These are phyloP conservation scores for Colletotrichum destructivum DNA, from an alignment of 2,329 filamentous ascomycete species.

Conservation along the genomic window DNA sequence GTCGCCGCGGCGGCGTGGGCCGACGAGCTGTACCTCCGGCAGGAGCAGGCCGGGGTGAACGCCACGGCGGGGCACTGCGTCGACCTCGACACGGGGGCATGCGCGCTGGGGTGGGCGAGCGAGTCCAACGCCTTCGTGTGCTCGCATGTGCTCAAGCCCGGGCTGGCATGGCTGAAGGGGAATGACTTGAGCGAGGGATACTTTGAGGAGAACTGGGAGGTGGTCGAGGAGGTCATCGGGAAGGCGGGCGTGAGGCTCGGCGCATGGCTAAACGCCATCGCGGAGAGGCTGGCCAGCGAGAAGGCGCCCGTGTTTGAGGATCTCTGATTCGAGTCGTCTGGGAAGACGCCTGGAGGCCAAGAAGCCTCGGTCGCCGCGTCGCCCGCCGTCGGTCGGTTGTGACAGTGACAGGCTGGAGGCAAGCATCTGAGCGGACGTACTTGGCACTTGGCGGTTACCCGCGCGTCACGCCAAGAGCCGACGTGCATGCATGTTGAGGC, in stretches of 20 bases:
- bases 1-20: conserved; percentile 36
- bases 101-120: conserved; percentile 31
- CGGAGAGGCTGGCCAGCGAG: conserved; percentile 17
- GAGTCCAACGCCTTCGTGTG: conserved; percentile 40
- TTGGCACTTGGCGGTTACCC: neutral
- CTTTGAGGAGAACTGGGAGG: conserved; percentile 38
- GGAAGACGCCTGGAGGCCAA: neutral
- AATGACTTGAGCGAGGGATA: conserved; percentile 40
- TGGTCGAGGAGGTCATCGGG: conserved; percentile 39
- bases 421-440: neutral
- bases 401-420: neutral
- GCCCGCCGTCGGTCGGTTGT: no score
- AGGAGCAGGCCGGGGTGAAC: conserved; percentile 19
- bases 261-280: conserved; percentile 39
- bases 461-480: conserved; percentile 10
- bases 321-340: conserved; percentile 11
- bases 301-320: conserved; percentile 17
- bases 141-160: conserved; percentile 34
- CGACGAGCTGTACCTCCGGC: conserved; percentile 26
- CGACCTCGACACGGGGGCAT: conserved; percentile 21
- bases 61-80: conserved; percentile 30
- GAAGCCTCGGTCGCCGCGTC: conserved; percentile 6
- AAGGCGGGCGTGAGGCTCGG: conserved; percentile 37
- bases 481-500: conserved; percentile 12
- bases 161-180: conserved; percentile 25